Evolutionary conservation across 352 stramenopile species (phyloP).

Genomic region (Globisporangium barbulae): DNA sequence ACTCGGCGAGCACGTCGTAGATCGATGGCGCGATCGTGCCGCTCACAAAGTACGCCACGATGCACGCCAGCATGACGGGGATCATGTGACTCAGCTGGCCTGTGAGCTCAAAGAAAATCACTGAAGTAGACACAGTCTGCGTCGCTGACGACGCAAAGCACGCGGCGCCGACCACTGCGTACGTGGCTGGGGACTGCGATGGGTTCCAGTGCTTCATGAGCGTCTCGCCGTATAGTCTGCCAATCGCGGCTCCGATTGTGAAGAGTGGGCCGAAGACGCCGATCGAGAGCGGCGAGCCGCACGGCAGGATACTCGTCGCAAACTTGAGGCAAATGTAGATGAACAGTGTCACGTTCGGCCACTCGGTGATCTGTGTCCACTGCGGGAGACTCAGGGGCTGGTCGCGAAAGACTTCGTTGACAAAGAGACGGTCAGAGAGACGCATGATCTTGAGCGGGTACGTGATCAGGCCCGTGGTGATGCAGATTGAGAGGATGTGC

Average conservation of each 20-base stretch:
- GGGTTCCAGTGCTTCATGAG: constrained; percentile 75
- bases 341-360: constrained; percentile 53
- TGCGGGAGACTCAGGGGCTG: constrained; percentile 50
- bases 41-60: constrained; percentile 79
- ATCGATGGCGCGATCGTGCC: constrained; percentile 77
- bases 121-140: constrained; percentile 81
- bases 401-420: constrained; percentile 80
- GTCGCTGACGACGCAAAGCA: constrained; percentile 90
- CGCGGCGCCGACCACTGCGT: constrained; percentile 89
- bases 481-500: constrained; percentile 59
- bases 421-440: constrained; percentile 59
- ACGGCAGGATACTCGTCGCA: constrained; percentile 59
- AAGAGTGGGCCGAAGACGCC: constrained; percentile 83
- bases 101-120: constrained; percentile 88
- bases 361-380: constrained; percentile 62
- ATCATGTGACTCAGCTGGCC: constrained; percentile 82
- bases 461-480: constrained; percentile 54
- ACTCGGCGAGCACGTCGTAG: constrained; percentile 82
- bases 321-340: constrained; percentile 78
- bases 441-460: constrained; percentile 73
- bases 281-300: constrained; percentile 69
- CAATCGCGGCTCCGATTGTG: constrained; percentile 74
- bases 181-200: constrained; percentile 75
- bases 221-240: constrained; percentile 72
- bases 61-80: constrained; percentile 77